Evolutionary conservation across 169 alveolate species (phyloP).

Genomic region (Plasmodium vinckei): DNA sequence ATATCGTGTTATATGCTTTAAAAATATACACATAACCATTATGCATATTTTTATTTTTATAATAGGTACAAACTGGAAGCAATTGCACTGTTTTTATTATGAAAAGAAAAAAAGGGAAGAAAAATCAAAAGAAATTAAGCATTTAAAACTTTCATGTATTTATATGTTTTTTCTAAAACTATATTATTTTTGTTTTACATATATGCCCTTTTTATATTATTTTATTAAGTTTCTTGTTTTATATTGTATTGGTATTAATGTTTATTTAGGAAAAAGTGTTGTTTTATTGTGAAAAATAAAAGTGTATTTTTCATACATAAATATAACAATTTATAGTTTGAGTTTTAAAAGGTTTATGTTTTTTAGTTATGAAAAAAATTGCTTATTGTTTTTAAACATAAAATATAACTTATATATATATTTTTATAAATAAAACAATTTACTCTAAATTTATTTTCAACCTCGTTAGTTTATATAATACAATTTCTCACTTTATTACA

Average conservation of each 20-base stretch:
- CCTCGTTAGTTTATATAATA: neutral
- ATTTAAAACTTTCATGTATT: constrained; percentile 16
- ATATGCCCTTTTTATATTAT: neutral
- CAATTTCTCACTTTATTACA: neutral
- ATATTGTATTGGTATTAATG: neutral
- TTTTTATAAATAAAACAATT: neutral
- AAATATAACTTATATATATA: neutral
- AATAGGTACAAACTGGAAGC: constrained; percentile 61
- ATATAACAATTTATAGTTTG: neutral
- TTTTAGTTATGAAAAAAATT: neutral
- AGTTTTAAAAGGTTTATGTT: neutral
- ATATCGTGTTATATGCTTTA: neutral
- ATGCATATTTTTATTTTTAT: constrained; percentile 21
- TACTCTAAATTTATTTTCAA: neutral
- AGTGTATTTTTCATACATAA: neutral
- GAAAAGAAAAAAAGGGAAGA: constrained; percentile 68
- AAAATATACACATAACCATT: constrained; percentile 10
- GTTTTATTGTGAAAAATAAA: neutral
- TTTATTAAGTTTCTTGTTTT: neutral
- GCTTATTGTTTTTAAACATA: neutral
- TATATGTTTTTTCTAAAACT: constrained; percentile 1
- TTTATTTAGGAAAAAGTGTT: neutral
- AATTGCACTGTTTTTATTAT: constrained; percentile 47
- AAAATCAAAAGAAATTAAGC: constrained; percentile 26
- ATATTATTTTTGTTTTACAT: constrained; percentile 26